Percentiles rank a stretch among this genome's conserved stretches.
phyloP scores from a whole-genome alignment of 2,329 filamentous ascomycete species.

The Neospermospora avenae region DNA sequence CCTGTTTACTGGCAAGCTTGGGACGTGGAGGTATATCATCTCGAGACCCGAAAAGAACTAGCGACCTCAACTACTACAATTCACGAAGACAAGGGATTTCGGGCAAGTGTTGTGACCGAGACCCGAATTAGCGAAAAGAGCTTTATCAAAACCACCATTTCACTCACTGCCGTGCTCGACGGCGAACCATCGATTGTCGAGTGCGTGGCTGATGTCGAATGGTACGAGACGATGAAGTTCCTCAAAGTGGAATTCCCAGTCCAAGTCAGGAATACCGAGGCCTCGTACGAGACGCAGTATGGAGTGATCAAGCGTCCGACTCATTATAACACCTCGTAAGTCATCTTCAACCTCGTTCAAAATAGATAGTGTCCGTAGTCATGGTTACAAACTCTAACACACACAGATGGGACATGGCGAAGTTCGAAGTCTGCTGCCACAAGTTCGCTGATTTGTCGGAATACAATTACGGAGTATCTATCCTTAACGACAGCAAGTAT shows the following conservation, averaged over 20 bases:
- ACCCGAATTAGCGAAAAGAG: constrained; percentile 86
- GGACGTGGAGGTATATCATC: constrained; percentile 96
- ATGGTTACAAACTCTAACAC: constrained; percentile 26
- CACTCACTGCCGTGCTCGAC: constrained; percentile 65
- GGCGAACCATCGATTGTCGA: constrained; percentile 69
- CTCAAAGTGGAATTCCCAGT: constrained; percentile 98
- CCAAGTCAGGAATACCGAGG: constrained; percentile 84
- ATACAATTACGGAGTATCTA: constrained; percentile 82
- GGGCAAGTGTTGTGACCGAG: constrained; percentile 77
- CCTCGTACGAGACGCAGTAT: constrained; percentile 92
- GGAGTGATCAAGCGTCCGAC: constrained; percentile 86
- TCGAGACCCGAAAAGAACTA: constrained; percentile 80
- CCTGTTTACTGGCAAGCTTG: constrained; percentile 96
- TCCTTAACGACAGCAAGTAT: constrained; percentile 94
- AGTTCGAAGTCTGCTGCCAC: constrained; percentile 95
- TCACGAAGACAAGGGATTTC: constrained; percentile 66
- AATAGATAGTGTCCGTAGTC: neutral
- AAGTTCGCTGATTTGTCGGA: constrained; percentile 91
- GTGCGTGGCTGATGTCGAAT: constrained; percentile 86
- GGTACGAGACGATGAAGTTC: constrained; percentile 96
- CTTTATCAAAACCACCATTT: constrained; percentile 83
- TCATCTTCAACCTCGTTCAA: constrained; percentile 2
- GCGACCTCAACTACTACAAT: constrained; percentile 65
- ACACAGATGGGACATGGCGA: constrained; percentile 85
- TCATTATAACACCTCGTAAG: constrained; percentile 88